These are phyloP conservation scores for Emericellopsis terricola DNA, from an alignment of 495 filamentous ascomycete species.

Conservation along the genomic window DNA sequence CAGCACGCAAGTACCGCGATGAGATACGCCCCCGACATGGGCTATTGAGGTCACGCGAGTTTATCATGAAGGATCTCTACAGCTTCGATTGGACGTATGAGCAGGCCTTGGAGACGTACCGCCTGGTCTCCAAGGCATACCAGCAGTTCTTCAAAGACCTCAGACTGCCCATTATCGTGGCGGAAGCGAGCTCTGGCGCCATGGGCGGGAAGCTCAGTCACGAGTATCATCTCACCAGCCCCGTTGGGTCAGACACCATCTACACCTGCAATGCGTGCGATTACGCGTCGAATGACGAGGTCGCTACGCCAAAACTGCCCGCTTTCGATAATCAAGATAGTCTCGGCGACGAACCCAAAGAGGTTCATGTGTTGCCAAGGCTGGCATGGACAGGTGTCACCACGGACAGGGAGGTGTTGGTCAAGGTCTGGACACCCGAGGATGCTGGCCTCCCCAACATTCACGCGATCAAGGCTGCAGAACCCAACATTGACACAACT, in stretches of 20 bases:
- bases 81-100: conserved; percentile 63
- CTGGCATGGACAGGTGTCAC: conserved; percentile 49
- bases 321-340: conserved; percentile 4
- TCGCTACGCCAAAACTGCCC: conserved; percentile 26
- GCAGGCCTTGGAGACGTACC: conserved; percentile 60
- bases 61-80: conserved; percentile 96
- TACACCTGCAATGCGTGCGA: conserved; percentile 56
- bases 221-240: conserved; percentile 76
- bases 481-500: conserved; percentile 56
- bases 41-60: conserved; percentile 77
- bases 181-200: conserved; percentile 81
- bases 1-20: conserved; percentile 89
- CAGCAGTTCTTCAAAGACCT: conserved; percentile 60
- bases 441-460: conserved; percentile 51
- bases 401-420: conserved; percentile 42
- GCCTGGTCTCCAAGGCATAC: conserved; percentile 53
- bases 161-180: conserved; percentile 66
- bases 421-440: conserved; percentile 38
- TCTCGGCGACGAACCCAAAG: conserved; percentile 9
- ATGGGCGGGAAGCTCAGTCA: conserved; percentile 90
- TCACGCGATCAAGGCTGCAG: conserved; percentile 47
- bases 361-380: conserved; percentile 6
- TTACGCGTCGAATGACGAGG: conserved; percentile 74
- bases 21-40: conserved; percentile 78
- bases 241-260: conserved; percentile 71